These are phyloP conservation scores for Rhodamnia rubescens DNA, from an alignment of 345 rosid species.

Conservation along the genomic window DNA sequence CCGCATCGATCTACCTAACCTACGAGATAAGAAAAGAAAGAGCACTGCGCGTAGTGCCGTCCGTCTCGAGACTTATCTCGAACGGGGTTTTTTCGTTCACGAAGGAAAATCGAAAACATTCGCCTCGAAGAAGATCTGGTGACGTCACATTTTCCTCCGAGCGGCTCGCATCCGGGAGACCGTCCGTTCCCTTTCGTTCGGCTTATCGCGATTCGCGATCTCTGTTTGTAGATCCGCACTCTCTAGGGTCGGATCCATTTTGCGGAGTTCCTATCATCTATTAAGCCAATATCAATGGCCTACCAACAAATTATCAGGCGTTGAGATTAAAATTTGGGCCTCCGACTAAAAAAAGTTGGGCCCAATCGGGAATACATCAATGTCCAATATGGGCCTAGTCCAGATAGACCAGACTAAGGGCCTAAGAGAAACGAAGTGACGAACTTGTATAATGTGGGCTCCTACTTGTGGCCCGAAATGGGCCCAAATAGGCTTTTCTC, in stretches of 20 bases:
- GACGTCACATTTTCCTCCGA: background rate
- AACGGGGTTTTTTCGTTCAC: background rate
- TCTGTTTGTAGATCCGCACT: background rate
- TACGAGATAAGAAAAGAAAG: background rate
- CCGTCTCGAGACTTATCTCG: too few relatives aligned
- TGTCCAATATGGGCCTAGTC: background rate
- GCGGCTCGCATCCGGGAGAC: background rate
- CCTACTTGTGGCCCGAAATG: background rate
- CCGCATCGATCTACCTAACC: background rate
- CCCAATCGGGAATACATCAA: background rate
- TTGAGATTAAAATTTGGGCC: background rate
- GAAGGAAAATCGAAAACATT: too few relatives aligned
- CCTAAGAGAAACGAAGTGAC: background rate
- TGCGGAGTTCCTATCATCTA: background rate
- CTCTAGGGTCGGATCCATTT: background rate
- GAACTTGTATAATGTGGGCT: background rate
- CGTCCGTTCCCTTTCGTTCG: background rate
- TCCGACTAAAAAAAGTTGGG: background rate
- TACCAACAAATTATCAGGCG: too few relatives aligned
- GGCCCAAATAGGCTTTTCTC: background rate
- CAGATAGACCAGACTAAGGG: background rate
- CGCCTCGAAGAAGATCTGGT: rapidly evolving
- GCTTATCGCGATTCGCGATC: rapidly evolving
- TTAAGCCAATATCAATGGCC: background rate
- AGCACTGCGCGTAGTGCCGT: rapidly evolving